Conservation (phyloP, 1,284 basidiomycete species). For the Rhodotorula sp. region DNA sequence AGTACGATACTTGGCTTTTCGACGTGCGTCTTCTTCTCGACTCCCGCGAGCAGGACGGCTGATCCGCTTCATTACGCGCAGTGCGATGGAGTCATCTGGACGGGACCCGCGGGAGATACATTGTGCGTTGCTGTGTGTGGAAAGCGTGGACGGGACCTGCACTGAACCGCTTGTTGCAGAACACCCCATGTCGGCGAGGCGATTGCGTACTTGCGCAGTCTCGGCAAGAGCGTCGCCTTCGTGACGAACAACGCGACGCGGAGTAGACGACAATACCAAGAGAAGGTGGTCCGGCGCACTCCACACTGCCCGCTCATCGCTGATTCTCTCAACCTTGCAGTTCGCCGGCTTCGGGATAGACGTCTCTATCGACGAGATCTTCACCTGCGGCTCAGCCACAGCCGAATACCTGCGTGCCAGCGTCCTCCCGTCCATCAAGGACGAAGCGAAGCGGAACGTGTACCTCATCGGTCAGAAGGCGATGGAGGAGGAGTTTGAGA, state of each 20-base stretch:
- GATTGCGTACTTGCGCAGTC: slow-evolving; percentile 46
- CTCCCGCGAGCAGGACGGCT: not conserved
- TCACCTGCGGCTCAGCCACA: slow-evolving; percentile 89
- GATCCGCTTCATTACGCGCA: not conserved
- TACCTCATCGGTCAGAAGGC: slow-evolving; percentile 93
- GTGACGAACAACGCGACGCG: slow-evolving; percentile 99
- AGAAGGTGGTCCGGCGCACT: slow-evolving; percentile 53
- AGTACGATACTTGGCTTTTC: slow-evolving; percentile 63
- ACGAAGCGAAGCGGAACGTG: slow-evolving; percentile 27
- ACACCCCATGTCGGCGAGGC: slow-evolving; percentile 54
- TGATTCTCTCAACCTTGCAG: slow-evolving; percentile 9
- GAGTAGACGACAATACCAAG: slow-evolving; percentile 79
- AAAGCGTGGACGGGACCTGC: too few relatives aligned
- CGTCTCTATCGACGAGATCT: slow-evolving; percentile 76
- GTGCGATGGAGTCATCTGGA: slow-evolving; percentile 64
- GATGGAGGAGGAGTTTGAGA: slow-evolving; percentile 84
- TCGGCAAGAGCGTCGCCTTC: slow-evolving; percentile 70
- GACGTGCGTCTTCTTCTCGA: slow-evolving; percentile 7
- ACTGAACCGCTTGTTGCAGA: not conserved
- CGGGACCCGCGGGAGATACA: slow-evolving; percentile 21
- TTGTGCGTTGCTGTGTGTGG: slow-evolving; percentile 4
- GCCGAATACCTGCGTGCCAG: slow-evolving; percentile 90
- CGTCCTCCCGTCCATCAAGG: slow-evolving; percentile 56
- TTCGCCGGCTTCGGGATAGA: slow-evolving; percentile 87
- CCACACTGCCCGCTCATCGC: too few relatives aligned